Evolutionary conservation across 1,284 basidiomycete species (phyloP), one percentile per base, ranked within the genome.

Genomic region (Singerocomus rubriflavus): DNA sequence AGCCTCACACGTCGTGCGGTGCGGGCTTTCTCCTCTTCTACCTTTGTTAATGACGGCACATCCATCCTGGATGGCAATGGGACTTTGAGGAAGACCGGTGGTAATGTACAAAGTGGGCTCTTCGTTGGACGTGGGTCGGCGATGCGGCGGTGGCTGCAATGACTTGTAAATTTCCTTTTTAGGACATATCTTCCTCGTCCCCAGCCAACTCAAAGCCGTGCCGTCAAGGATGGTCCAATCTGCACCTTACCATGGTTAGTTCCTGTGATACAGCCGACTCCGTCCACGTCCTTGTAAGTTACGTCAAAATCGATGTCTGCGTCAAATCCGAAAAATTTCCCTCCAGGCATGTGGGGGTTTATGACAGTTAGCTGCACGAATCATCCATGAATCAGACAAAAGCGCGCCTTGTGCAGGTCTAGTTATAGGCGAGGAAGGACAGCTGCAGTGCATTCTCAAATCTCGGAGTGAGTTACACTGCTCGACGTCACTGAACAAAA

Each of bases 21-120:
- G 42, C 82, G 81, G 50, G 69, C 70, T 47, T 73, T 76, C 66
- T 88, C 86, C 50, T 89, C 87, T 40, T 88, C 86, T 25, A 64
- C 55, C 61, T 76, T 81, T 16, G 69, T 13, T 7, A 61, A 32
- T 4, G 59, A 48, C 6, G 60, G 51, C 31, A 40, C 8, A 6
- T 63, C 68, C 55, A 65, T 66, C 37, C 14, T 10, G 31, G n/a
- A 30, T 41, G 30, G 13, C 7, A 21, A 40, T 37, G 45, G 21
- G 26, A 17, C 11, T 30, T 45, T 14, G n/a, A 21, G 21, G 31
- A 12, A 29, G 12, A 14, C 21, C 39, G 44, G 16, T 11, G 45
- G 31, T 44, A 37, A 26, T 29, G 46, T 52, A 21, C 29, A 48
- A 40, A 36, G 27, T 32, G 17, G 30, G 34, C 27, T 21, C 41